Evolutionary conservation across 768 basidiomycete genomes (phyloP), one percentile per base, ranked within the genome.

Genomic region (Nidularia sp.): DNA sequence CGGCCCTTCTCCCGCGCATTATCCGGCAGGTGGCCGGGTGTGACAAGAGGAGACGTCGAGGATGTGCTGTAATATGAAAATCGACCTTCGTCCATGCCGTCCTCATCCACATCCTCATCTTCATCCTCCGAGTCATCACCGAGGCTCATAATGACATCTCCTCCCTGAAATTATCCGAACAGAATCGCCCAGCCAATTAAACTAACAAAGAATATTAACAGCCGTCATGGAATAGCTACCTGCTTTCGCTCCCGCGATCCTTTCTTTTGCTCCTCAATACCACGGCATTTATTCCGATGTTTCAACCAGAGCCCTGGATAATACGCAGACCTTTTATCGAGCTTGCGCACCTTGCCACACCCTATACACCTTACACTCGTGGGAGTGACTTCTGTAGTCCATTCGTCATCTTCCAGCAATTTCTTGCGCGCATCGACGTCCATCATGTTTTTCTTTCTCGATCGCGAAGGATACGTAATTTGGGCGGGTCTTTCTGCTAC

Each of bases 261-360:
- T 12, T 32, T 15, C 12, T 34, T 34, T 12, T 22, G n/a, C 47
- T 48, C 32, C n/a, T 29, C 9, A n/a, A 62, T 53, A 12, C 57
- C 54, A 9, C n/a, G 41, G 34, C 62, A 63, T 47, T 53, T 56
- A 9, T 51, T 48, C 9, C 55, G 55, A 45, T 63, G 62, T 46
- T 63, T 63, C 4, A 46, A 18, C 62, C 62, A 63, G 13, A 59
- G 52, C 25, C 59, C 58, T 34, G 55, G 53, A 35, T 62, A 62
- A 50, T 62, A 63, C 22, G 51, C 51, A 3, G 52, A 48, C 10
- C 61, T 48, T n/a, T 51, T 60, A 31, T 63, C 62, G 6, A 63
- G 54, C 12, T 52, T 56, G 39, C 60, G 55, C 1, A 48, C 55
- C 36, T 53, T 53, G 5, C 34, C 34, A 44, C 62, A 63, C 4